Evolutionary conservation across 768 basidiomycete genomes (phyloP), one percentile per base, ranked within the genome.

Genomic region (Termitomyces sp.): DNA sequence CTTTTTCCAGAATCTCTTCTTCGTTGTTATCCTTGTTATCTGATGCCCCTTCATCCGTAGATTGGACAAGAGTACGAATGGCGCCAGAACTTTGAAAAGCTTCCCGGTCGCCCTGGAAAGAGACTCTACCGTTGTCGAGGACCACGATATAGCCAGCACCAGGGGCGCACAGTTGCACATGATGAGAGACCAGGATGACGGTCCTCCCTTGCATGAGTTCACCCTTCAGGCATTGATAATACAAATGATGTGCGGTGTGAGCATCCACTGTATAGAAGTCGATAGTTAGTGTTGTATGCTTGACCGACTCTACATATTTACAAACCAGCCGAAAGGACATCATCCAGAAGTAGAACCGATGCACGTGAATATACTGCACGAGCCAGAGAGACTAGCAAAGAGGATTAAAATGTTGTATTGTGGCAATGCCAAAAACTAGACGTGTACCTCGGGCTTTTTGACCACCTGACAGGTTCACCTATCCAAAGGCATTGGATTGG

Each of bases 361-460:
- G 93, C 92, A 6, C 93, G 81, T 58, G 91, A 93, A 71, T 97
- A 95, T 24, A 97, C 86, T 8, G 94, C 93, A 42, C 94, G 86
- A 27, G 92, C 88, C 20, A 90, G 73, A 0, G 85, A 86, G 20
- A 90, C 86, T 86, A 51, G 0, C 20, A 36, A 52, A 32, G 29
- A 34, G 10, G 18, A 37, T 53, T 29, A 47, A 14, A 12, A 36
- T 26, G 22, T 20, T 14, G 22, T 26, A 18, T 20, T 14, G 22
- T 26, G 13, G 34, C 1, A 8, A 14, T 2, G 5, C 32, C 8
- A 5, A 20, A 43, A 12, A 44, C 31, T 24, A 34, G 10, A 34
- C 4, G 61, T 76, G 63, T 55, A 86, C 87, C 83, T 74, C 84
- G 74, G 55, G 85, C 85, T 60, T 86, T 87, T 64, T 87, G 85